These are phyloP conservation scores for Leccinum longicurvipes DNA, from an alignment of 768 basidiomycete species.

Conservation along the genomic window DNA sequence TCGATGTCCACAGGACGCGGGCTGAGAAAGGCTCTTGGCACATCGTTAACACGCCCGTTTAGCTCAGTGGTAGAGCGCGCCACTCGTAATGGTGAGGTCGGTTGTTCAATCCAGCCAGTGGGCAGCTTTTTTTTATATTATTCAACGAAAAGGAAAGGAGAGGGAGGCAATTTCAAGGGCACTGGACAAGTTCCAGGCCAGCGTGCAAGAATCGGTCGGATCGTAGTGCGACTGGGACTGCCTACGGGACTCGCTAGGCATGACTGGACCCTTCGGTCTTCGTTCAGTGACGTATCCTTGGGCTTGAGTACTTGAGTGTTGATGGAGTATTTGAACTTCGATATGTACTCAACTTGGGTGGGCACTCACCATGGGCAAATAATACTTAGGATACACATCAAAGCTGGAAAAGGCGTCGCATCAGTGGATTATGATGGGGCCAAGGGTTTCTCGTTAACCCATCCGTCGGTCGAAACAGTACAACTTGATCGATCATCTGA, in stretches of 20 bases:
- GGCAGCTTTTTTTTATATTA: slow-evolving; percentile 20
- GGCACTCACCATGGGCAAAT: background rate
- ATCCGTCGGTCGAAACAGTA: background rate
- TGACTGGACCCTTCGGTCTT: background rate
- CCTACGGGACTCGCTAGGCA: background rate
- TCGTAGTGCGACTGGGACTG: too few species aligned
- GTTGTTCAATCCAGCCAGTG: slow-evolving; percentile 46
- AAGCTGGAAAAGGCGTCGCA: too few species aligned
- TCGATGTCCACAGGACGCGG: background rate
- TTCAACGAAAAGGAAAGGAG: too few species aligned
- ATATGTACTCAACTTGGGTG: background rate
- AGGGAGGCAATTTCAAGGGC: too few species aligned
- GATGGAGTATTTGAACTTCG: background rate
- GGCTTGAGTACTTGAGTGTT: too few species aligned
- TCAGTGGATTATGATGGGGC: too few species aligned
- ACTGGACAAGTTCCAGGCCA: too few species aligned
- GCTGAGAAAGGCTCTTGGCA: background rate
- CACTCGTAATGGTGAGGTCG: slow-evolving; percentile 40
- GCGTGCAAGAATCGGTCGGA: too few species aligned
- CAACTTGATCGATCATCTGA: background rate
- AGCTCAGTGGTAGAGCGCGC: slow-evolving; percentile 5
- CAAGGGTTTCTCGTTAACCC: too few species aligned
- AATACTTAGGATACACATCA: background rate
- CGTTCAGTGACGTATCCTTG: background rate
- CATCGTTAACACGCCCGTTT: background rate